Base-by-base conservation (phyloP, 345 rosid species). In the Eucalyptus pauciflora region DNA sequence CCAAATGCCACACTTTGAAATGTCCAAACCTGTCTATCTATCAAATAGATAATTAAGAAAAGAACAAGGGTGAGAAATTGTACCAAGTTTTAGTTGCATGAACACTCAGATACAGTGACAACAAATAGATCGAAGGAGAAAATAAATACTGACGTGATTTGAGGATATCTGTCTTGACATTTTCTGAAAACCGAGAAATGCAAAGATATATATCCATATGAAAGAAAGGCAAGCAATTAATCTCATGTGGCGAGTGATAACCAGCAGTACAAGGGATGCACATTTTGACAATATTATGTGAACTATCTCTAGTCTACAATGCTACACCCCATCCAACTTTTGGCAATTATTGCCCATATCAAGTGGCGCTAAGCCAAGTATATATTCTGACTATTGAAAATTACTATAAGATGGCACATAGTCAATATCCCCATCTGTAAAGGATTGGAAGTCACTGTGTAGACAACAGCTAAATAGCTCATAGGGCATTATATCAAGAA, bases 21-120 rank as follows among this genome's bases (percentile, higher is more conserved):
- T 91, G 95, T 48, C 99, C 99, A 95, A 96, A 97, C 93, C 99
- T 96, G 95, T 97, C 99, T 91, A 97, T 96, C 99, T 96, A 92
- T 88, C 90, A 90, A 87, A 87, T 48, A 88, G 89, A 89, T 87
- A 64, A 51, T 86, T 25, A 87, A 58, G 41, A 88, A 90, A 87
- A n/a, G 22, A 71, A 45, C n/a, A 43, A 27, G 16, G 29, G 71
- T 87, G 31, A 62, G 50, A 22, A n/a, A 71, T 45, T 49, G 14
- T 41, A 76, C 48, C 16, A 1, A 41, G 14, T 76, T 76, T 76
- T 41, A 20, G 85, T 76, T 41, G 85, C 85, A 76, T 22, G 27
- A 41, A 41, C 48, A 76, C 85, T 41, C 85, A 41, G 48, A 37
- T 20, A 41, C 85, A 76, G 29, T 41, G 48, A 41, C 48, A 41